These are phyloP conservation scores for Cercospora canescens DNA, from an alignment of 2,329 filamentous ascomycete genomes.

Conservation along the genomic window DNA sequence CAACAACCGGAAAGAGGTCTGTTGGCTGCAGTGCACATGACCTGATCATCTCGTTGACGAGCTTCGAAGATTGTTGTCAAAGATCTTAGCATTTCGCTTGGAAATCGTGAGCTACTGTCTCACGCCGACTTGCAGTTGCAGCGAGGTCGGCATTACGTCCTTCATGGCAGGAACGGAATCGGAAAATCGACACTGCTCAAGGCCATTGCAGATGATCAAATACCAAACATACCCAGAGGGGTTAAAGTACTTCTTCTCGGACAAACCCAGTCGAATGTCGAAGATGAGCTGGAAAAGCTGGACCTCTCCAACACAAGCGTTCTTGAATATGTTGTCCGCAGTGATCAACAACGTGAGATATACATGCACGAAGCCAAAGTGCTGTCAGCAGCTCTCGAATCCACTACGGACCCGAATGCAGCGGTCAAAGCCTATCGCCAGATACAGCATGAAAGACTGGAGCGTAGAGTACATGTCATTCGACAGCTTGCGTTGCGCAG, in stretches of 20 bases:
- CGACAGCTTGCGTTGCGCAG: conserved; percentile 66
- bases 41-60: not conserved
- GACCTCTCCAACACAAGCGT: conserved; percentile 20
- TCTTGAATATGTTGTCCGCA: conserved; percentile 27
- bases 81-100: conserved; percentile 69
- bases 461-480: conserved; percentile 20
- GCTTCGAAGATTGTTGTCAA: conserved; percentile 53
- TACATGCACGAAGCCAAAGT: conserved; percentile 19
- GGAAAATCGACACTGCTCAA: conserved; percentile 79
- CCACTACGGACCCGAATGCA: conserved; percentile 10
- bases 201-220: conserved; percentile 74
- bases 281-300: conserved; percentile 15
- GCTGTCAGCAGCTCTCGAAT: conserved; percentile 19
- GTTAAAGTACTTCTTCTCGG: conserved; percentile 68
- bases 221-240: conserved; percentile 71
- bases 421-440: conserved; percentile 22
- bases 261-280: conserved; percentile 54
- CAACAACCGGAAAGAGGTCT: conserved; percentile 26
- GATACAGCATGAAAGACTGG: conserved; percentile 19
- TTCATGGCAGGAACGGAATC: conserved; percentile 77
- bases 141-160: conserved; percentile 71
- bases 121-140: conserved; percentile 72
- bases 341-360: conserved; percentile 24
- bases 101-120: conserved; percentile 62
- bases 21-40: not conserved